Evolutionary conservation across 2,329 filamentous ascomycete genomes (phyloP), one percentile per base, ranked within the genome.

Genomic region (Colletotrichum costaricense): DNA sequence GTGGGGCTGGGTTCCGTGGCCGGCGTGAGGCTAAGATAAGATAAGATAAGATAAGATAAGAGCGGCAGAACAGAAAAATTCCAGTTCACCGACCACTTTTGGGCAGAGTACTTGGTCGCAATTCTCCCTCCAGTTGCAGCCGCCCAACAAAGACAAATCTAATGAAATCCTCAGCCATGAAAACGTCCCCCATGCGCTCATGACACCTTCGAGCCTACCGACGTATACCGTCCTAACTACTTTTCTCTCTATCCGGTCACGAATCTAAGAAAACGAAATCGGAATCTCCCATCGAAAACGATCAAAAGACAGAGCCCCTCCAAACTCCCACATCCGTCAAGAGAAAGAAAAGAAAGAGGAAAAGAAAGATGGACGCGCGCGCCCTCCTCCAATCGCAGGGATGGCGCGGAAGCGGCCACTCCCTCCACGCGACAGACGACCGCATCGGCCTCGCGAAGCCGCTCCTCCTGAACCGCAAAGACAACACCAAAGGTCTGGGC

Each of bases 401-500:
- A 81, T 98, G 96, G 96, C 91, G 93, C 72, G 96, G 96, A 76
- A 90, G 92, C 49, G 96, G 96, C 75, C 94, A 97, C 83, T 94
- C 95, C 1, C 92, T 98, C 30, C 95, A 98, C 80, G 90, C 93
- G 74, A 91, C 87, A 22, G 88, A 90, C 85, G 92, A 93, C 81
- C 87, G 88, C 64, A 92, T 92, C 74, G 96, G 96, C 56, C 92
- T 98, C 67, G 91, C 92, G 30, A 94, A 93, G 77, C 96, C 96
- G 5, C 89, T 98, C 33, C 91, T 97, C 49, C 89, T 98, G 69
- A 92, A 93, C 72, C 93, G 94, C 78, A 97, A 97, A 83, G 89
- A 92, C 78, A 93, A 97, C 82, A 93, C 89, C 33, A 88, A 94
- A 66, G 96, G 96, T 28, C 86, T 98, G 5, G 96, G 96, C 67